Evolutionary conservation across 179 eudicot species (phyloP), one percentile per base, ranked within the genome.

Genomic region (Heliamphora ciliata): DNA sequence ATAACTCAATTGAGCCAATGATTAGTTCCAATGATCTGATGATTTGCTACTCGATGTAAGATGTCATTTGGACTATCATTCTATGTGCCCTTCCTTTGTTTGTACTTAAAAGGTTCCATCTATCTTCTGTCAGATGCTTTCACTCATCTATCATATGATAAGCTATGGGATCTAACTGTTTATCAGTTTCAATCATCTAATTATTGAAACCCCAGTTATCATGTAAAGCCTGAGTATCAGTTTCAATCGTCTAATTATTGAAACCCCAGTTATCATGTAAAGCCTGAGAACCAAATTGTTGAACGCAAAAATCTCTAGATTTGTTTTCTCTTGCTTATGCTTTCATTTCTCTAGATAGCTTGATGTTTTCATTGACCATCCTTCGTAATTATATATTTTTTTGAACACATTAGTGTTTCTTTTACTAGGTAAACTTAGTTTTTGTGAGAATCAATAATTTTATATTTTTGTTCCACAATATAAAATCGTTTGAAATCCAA

Each of bases 391-490:
- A 8, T 69, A 14, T 13, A 31, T 69, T 44, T 21, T 40, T 67
- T 70, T 70, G 8, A 8, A 50, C 76, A 48, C 40, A 72, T 50
- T 50, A 72, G 24, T n/a, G 56, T 72, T 50, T 48, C 10, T 47
- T 72, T 72, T 17, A 1, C 66, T 17, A 48, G 76, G 24, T 17
- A 72, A 3, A 72, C 17, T 72, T 48, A 15, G 48, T 72, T 46
- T 69, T 13, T 69, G 74, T 15, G 47, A 69, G 74, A 40, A 69
- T 17, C 46, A 69, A 69, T 69, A 8, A 69, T 46, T 69, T 69
- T 44, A 47, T 69, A 0, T 6, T 21, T 21, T 21, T 21, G 24
- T 21, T 21, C 24, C 24, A 21, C 24, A 21, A 21, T 21, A 21
- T 21, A 21, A 21, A 21, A 21, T 21, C 24, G 24, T 51, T 51